Conservation (phyloP, 2,329 filamentous ascomycete genomes). For the Talaromyces sp. region DNA sequence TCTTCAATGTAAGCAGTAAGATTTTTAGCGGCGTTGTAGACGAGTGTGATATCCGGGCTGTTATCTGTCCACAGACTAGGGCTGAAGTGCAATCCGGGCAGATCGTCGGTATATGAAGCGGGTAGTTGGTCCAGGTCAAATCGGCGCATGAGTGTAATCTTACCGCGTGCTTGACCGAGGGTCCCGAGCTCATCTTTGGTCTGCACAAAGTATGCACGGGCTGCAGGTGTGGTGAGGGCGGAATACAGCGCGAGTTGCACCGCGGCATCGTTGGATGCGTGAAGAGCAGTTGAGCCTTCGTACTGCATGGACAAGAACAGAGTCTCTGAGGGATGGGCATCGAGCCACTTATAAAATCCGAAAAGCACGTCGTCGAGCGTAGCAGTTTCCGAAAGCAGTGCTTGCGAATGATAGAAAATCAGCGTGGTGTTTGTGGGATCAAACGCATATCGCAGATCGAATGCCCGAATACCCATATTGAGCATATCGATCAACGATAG, state of each 20-base stretch:
- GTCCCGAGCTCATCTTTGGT: slow-evolving; percentile 35
- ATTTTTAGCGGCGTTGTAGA: slow-evolving; percentile 40
- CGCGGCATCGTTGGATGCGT: slow-evolving; percentile 30
- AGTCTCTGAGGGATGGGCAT: slow-evolving; percentile 45
- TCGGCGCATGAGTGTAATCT: slow-evolving; percentile 44
- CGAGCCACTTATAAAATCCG: slow-evolving; percentile 50
- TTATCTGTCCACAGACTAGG: slow-evolving; percentile 47
- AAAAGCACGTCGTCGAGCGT: slow-evolving; percentile 47
- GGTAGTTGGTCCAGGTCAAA: slow-evolving; percentile 45
- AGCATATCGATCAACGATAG: slow-evolving; percentile 40
- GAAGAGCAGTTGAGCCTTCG: slow-evolving; percentile 31
- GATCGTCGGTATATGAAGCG: slow-evolving; percentile 29
- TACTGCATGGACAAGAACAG: slow-evolving; percentile 50
- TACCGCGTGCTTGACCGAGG: slow-evolving; percentile 36
- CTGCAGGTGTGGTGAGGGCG: slow-evolving; percentile 38
- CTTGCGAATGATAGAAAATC: slow-evolving; percentile 50
- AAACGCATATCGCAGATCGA: slow-evolving; percentile 51
- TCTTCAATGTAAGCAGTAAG: slow-evolving; percentile 50
- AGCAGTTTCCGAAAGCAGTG: slow-evolving; percentile 45
- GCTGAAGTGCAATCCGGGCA: slow-evolving; percentile 50
- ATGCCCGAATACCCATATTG: slow-evolving; percentile 48
- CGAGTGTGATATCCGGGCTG: slow-evolving; percentile 37
- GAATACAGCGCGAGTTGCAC: slow-evolving; percentile 41
- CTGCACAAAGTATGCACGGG: slow-evolving; percentile 42
- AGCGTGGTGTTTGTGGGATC: slow-evolving; percentile 46